These are phyloP conservation scores for Paramecium pentaurelia DNA, from an alignment of 73 alveolate species.

Conservation along the genomic window DNA sequence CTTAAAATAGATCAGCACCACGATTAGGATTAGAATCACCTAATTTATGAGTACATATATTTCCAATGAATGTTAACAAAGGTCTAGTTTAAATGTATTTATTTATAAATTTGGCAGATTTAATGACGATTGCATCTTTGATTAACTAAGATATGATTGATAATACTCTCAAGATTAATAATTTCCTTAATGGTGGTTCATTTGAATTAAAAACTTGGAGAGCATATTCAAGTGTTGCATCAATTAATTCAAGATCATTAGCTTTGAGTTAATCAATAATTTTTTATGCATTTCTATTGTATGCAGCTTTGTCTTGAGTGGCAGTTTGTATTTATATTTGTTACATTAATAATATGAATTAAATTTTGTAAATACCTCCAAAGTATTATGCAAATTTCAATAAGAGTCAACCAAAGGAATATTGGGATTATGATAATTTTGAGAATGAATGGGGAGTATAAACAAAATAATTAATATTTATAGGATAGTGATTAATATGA, in stretches of 20 bases:
- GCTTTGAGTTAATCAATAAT: neutral
- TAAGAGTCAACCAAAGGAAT: conserved; percentile 72
- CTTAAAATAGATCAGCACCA: conserved; percentile 21
- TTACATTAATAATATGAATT: conserved; percentile 23
- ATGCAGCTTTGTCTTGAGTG: neutral
- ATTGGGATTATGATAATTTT: conserved; percentile 79
- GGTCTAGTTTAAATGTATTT: neutral
- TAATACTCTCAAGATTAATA: neutral
- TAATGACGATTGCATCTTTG: neutral
- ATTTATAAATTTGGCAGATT: neutral
- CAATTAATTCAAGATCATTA: neutral
- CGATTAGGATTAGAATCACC: neutral
- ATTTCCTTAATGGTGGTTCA: neutral
- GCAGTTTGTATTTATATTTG: conserved; percentile 17
- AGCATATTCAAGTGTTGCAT: neutral
- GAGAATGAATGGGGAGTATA: conserved; percentile 77
- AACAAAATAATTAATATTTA: neutral
- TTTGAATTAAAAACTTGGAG: neutral
- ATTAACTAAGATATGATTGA: neutral
- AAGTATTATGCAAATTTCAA: conserved; percentile 67
- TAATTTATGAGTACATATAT: neutral
- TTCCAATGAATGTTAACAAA: neutral
- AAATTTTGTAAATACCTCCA: conserved; percentile 59
- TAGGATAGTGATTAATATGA: conserved; percentile 90
- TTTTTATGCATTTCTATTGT: neutral